Evolutionary conservation across 306 rosid genomes (phyloP), one percentile per base, ranked within the genome.

Genomic region (Trifolium pratense): DNA sequence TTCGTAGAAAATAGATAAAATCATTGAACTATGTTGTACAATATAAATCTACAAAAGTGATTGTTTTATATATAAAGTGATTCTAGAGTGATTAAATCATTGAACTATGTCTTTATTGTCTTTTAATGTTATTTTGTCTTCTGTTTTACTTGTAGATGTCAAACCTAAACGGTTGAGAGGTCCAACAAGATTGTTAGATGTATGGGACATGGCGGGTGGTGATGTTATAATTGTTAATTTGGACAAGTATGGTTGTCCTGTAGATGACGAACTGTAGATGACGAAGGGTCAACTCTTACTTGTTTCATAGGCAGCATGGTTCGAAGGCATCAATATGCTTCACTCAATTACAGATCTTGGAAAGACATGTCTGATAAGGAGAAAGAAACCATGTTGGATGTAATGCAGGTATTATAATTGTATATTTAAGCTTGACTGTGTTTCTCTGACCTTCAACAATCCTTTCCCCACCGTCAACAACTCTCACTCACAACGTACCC

Each of bases 381-480:
- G 0, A 25, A 25, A 7, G 10, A 25, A 12, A 10, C 1, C 5
- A 14, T 46, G 52, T 15, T 46, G 7, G 6, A 5, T 1, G 0
- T 4, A 5, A 46, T 46, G 5, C 9, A 46, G 8, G 18, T 46
- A 14, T 46, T 46, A 46, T 46, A 46, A 0, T 39, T 2, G 1
- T 9, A 9, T 39, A 39, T 39, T 9, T 40, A 2, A 40, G n/a
- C n/a, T n/a, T n/a, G n/a, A n/a, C n/a, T n/a, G n/a, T n/a, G n/a
- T 79, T 53, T 61, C 66, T 53, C 84, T 9, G 0, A 29, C 2
- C 25, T 6, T 49, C 56, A 69, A 43, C 34, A 52, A 58, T 21
- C 17, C 73, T 20, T 72, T 60, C 69, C 18, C 57, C 78, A 37
- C 66, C 6, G 40, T 4, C 84, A 37, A 12, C 84, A 31, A 26